phyloP scores from a whole-genome alignment of 768 basidiomycete genomes.

The Paxillus involutus region DNA sequence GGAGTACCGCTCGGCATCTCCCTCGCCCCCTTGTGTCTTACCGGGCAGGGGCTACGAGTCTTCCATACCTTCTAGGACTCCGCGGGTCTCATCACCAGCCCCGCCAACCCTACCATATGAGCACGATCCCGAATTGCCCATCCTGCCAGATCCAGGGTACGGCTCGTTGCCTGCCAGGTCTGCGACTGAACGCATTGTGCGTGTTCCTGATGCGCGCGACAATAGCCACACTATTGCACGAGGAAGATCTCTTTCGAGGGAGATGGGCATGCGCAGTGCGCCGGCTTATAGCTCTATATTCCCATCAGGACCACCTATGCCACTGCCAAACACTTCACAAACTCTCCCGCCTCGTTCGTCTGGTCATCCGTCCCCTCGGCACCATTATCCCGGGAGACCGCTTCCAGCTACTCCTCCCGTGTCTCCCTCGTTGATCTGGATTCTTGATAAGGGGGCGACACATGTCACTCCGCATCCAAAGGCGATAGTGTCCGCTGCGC shows the following conservation, averaged over 20 bases:
- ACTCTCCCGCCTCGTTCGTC: constrained; percentile 19
- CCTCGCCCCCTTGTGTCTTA: constrained; percentile 11
- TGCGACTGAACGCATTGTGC: constrained; percentile 33
- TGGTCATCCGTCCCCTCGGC: constrained; percentile 27
- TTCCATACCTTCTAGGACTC: constrained; percentile 14
- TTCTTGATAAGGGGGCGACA: constrained; percentile 28
- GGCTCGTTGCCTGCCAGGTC: constrained; percentile 27
- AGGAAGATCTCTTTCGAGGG: constrained; percentile 32
- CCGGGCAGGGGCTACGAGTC: constrained; percentile 15
- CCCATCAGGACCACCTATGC: constrained; percentile 32
- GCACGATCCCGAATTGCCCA: constrained; percentile 28
- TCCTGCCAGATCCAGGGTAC: constrained; percentile 13
- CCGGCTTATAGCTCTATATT: constrained; percentile 34
- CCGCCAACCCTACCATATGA: constrained; percentile 21
- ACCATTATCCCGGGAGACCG: constrained; percentile 33
- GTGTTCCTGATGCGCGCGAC: constrained; percentile 26
- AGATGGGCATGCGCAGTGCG: constrained; percentile 31
- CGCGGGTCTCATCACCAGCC: constrained; percentile 26
- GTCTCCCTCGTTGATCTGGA: constrained; percentile 33
- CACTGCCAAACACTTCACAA: constrained; percentile 23
- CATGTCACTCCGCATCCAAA: constrained; percentile 16
- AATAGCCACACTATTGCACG: constrained; percentile 28
- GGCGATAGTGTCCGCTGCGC: constrained; percentile 14
- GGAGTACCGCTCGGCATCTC: constrained; percentile 23
- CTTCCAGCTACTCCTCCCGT: constrained; percentile 32